Evolutionary conservation across 2,329 filamentous ascomycete species (phyloP), one percentile per base, ranked within the genome.

Genomic region (Aspergillus neoniger): DNA sequence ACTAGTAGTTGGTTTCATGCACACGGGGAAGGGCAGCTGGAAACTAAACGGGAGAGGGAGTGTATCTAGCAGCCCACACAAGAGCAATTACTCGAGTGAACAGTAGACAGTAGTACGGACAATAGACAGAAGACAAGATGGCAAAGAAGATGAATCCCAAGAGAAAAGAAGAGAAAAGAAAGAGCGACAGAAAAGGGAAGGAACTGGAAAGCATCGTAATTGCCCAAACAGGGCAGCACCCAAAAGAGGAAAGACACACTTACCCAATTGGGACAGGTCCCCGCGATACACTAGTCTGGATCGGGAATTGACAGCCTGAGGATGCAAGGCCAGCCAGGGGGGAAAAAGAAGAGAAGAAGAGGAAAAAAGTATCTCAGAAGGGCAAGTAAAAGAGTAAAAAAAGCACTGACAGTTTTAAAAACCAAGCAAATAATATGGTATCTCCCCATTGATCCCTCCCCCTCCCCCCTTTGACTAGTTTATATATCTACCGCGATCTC

Each of bases 191-290:
- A 50, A 60, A 52, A 59, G 36, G 19, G 17, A 68, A 17, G 50
- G 17, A 36, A 36, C 12, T 10, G 28, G 28, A 30, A 30, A 30
- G 10, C 38, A 43, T 43, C 53, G 25, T 17, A 43, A 68, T 63
- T 57, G 52, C 63, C 63, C 64, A 67, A 70, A 66, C 49, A 68
- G 68, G 61, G 60, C 63, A 68, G 69, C 65, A 55, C 67, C 69
- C 61, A 5, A 67, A 69, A 69, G 60, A 70, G 66, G 67, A 72
- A 59, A 52, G 57, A 43, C 54, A 57, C 25, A 63, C 65, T 63
- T 65, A 62, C 65, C 59, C 50, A 36, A 67, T 62, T 54, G 64
- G 51, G 70, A 63, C 57, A 57, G 49, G 60, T 61, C 59, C 68
- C 68, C 70, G 71, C 68, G 12, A 65, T 59, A 52, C 62, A 19